Base-by-base conservation (phyloP, 768 basidiomycete genomes). In the Candolleomyces eurysporus region DNA sequence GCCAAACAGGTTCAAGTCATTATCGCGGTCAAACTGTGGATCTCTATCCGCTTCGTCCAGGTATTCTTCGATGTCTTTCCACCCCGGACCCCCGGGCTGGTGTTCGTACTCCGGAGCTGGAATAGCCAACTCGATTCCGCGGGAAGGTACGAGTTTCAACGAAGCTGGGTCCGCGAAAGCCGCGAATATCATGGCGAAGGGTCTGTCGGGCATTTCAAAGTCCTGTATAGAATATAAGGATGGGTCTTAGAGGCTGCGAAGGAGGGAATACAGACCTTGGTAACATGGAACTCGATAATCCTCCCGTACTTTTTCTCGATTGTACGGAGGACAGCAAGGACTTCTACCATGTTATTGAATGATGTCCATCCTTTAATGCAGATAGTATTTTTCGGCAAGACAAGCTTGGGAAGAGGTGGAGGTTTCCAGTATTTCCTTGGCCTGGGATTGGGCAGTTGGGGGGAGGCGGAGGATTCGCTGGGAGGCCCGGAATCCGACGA, bases 251-350 rank as follows among this genome's bases (percentile, higher is more conserved):
- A 48, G 54, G 19, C 19, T 46, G 17, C 48, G 21, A 22, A 17
- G 21, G 51, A 59, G 59, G 49, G 49, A 6, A 17, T 40, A 71
- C 75, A 21, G 65, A 84, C 84, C 72, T 77, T 75, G 36, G 69
- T 62, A 45, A 81, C 73, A 48, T 71, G 69, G 51, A 75, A 82
- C 57, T 82, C 81, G 30, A 75, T 68, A 39, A 86, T 66, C 9
- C 75, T 71, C 14, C 85, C 85, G 68, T 81, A 85, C 58, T 77
- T 79, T 17, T 77, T 76, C 72, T 90, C 88, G 31, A 89, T 65
- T 8, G 78, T 81, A 50, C 83, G 80, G 58, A 88, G 67, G 50
- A 86, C 75, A 50, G 81, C 75, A 8, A 81, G 76, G 5, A 79
- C 82, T 22, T 89, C 82, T 5, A 76, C 70, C 65, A 85, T 80